Evolutionary conservation across 164 flowering plant genomes (phyloP), one percentile per base, ranked within the genome.

Genomic region (Cinnamomum chago): DNA sequence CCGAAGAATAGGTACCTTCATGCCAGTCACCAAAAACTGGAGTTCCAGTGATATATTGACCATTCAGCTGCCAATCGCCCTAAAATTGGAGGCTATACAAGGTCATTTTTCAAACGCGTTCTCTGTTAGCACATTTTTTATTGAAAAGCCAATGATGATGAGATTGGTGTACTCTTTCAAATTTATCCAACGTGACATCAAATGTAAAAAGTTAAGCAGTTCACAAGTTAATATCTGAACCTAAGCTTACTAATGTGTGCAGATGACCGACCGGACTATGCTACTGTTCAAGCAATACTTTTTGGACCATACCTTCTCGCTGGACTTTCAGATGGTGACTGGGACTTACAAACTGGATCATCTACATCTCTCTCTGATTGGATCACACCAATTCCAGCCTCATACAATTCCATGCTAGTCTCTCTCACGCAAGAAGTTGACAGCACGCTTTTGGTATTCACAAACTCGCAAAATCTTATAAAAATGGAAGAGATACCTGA

Each of bases 241-340:
- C 18, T 17, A 55, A 55, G 69, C n/a, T 66, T 40, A 15, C 23
- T 47, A 52, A 15, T 64, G 22, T 64, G 69, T 88, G 22, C 77
- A 95, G 99, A 95, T 84, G 96, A 93, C 18, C 86, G 98, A 24
- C 82, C 89, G 1, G 86, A 89, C 30, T 87, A 81, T 78, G 82
- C 87, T 24, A 84, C 95, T 12, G 7, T 90, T 73, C 89, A 87
- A 33, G 97, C 99, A 51, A 86, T 93, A 70, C 87, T 92, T 12
- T 93, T 83, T 62, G 99, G 99, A 14, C 98, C 98, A 10, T 92
- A 90, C 79, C 85, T 93, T 72, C 91, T 95, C 20, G 93, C 88
- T 22, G 99, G 92, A 60, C 80, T 87, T 24, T 85, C 85, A 23
- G 77, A 17, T 35, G 92, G 88, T 17, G 58, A 74, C 64, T 85